Evolutionary conservation across 75 land plant genomes (phyloP).

Genomic region (Cupressus sempervirens): DNA sequence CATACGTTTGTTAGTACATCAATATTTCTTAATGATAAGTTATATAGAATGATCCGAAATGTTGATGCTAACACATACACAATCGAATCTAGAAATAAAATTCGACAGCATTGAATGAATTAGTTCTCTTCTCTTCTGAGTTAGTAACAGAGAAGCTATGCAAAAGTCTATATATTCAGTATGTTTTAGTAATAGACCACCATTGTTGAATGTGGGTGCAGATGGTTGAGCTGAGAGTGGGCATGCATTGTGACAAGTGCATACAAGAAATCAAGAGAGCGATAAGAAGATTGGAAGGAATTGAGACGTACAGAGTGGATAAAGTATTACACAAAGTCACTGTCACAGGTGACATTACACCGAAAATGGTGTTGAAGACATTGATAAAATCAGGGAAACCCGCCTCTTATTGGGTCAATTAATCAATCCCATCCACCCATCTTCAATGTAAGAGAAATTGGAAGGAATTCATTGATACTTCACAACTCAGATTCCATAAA

Average conservation of each 20-base stretch:
- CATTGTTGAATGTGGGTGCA: slow-evolving; percentile 5
- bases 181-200: not conserved
- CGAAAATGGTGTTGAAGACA: slow-evolving; percentile 42
- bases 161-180: not conserved
- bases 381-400: slow-evolving; percentile 61
- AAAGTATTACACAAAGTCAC: slow-evolving; percentile 53
- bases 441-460: too few species aligned
- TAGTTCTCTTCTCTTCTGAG: too few species aligned
- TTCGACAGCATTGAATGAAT: too few species aligned
- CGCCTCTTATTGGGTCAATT: slow-evolving; percentile 32
- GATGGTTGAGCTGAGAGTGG: slow-evolving; percentile 77
- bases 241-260: slow-evolving; percentile 69
- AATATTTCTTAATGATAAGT: too few species aligned
- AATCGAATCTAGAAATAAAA: too few species aligned
- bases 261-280: slow-evolving; percentile 62
- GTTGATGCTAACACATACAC: too few species aligned
- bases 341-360: slow-evolving; percentile 59
- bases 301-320: slow-evolving; percentile 55
- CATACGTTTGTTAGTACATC: too few species aligned
- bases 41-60: too few species aligned
- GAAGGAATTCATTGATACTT: too few species aligned
- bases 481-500: too few species aligned
- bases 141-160: not conserved
- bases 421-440: not conserved
- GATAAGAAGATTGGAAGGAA: slow-evolving; percentile 61